A percentile compares a stretch with the other conserved stretches of the same genome.
Conservation (phyloP, 306 rosid species). For the Inga leiocalycina region DNA sequence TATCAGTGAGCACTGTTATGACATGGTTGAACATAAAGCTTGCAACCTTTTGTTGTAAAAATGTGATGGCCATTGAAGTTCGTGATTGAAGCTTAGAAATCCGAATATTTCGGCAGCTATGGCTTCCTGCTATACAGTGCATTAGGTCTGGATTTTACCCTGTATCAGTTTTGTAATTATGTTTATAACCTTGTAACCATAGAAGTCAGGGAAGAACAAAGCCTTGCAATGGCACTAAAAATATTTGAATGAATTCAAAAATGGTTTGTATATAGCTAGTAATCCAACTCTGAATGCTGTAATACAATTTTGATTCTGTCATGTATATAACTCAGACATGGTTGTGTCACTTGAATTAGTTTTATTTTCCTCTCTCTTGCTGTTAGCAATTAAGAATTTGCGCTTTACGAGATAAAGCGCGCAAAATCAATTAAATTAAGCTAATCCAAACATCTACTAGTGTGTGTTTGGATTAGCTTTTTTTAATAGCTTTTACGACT, state of each 20-base stretch:
- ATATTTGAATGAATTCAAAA: conserved; percentile 31
- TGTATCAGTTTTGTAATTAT: neutral
- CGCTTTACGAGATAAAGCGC: no score
- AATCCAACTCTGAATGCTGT: neutral
- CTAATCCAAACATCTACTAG: no score
- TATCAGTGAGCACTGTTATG: conserved; percentile 20
- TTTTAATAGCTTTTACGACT: no score
- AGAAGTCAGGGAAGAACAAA: neutral
- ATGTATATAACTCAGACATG: neutral
- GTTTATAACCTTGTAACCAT: neutral
- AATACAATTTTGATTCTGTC: conserved; percentile 19
- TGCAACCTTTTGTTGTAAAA: neutral
- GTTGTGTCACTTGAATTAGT: neutral
- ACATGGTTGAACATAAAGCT: conserved; percentile 24
- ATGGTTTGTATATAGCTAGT: conserved; percentile 24
- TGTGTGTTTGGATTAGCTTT: no score
- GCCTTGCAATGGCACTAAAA: neutral
- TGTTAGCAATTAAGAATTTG: neutral
- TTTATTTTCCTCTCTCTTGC: neutral
- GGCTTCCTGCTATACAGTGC: conserved; percentile 25
- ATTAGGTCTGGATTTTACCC: conserved; percentile 16
- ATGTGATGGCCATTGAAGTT: conserved; percentile 3
- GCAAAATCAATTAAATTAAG: no score
- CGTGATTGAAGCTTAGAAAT: conserved; percentile 20
- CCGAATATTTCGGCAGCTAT: conserved; percentile 6